These are phyloP conservation scores for Cryptococcus depauperatus DNA, from an alignment of 1,284 basidiomycete species.

Conservation along the genomic window DNA sequence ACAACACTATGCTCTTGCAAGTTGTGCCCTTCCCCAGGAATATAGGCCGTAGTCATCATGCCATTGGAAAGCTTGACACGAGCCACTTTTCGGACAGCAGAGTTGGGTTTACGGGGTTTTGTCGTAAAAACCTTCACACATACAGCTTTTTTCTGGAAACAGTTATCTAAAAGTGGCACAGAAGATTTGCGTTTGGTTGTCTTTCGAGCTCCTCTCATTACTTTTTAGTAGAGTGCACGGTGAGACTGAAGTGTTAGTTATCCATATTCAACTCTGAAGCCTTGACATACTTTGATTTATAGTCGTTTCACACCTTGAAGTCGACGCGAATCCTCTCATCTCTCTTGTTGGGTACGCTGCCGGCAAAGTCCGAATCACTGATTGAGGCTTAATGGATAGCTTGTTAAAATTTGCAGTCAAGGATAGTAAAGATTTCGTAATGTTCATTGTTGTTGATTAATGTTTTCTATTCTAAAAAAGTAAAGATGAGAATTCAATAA, in stretches of 20 bases:
- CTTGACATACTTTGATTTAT: constrained; percentile 58
- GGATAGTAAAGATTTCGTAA: constrained; percentile 14
- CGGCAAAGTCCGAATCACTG: no score
- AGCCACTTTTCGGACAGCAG: constrained; percentile 94
- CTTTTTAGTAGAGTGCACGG: no score
- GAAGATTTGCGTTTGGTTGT: constrained; percentile 51
- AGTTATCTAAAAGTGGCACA: constrained; percentile 67
- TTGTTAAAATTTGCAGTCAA: constrained; percentile 26
- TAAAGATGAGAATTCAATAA: no score
- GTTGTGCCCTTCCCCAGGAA: constrained; percentile 96
- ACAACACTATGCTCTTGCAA: constrained; percentile 97
- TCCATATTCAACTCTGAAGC: neutral
- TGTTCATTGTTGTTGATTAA: constrained; percentile 8
- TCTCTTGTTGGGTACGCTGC: no score
- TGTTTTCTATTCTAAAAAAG: no score
- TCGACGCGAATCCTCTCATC: constrained; percentile 55
- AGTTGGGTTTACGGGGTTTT: constrained; percentile 98
- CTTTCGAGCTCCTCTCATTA: constrained; percentile 47
- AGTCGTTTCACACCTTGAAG: constrained; percentile 55
- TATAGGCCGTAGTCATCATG: constrained; percentile 84
- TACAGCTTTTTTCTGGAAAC: constrained; percentile 83
- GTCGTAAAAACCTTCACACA: constrained; percentile 72
- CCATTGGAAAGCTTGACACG: constrained; percentile 88
- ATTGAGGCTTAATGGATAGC: constrained; percentile 22
- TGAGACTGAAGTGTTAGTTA: no score